Conservation (phyloP, 2,329 filamentous ascomycete genomes). For the Neonectria punicea region DNA sequence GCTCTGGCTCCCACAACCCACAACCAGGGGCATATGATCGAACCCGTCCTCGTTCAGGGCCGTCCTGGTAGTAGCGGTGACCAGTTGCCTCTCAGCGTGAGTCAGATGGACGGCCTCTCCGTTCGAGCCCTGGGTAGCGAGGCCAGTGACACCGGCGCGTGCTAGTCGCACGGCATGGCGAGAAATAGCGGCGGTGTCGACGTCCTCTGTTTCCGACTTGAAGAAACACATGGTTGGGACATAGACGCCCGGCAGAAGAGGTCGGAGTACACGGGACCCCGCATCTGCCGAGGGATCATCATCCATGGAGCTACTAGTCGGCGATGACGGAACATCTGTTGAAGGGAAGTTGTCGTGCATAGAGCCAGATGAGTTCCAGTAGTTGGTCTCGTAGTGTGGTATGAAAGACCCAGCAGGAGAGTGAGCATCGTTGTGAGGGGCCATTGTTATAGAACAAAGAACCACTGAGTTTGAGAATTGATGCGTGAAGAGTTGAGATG, state of each 20-base stretch:
- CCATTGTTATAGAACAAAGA: conserved; percentile 20
- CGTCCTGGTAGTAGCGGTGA: conserved; percentile 75
- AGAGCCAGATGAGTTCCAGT: conserved; percentile 47
- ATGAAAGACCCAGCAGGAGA: conserved; percentile 35
- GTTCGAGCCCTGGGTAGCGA: conserved; percentile 84
- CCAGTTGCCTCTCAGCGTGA: conserved; percentile 73
- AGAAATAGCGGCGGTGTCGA: conserved; percentile 71
- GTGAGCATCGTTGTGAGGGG: conserved; percentile 38
- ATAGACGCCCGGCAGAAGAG: conserved; percentile 68
- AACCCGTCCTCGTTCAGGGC: conserved; percentile 74
- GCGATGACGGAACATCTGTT: conserved; percentile 47
- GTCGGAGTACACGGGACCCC: conserved; percentile 48
- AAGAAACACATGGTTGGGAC: conserved; percentile 82
- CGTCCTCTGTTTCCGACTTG: conserved; percentile 69
- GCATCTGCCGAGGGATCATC: conserved; percentile 51
- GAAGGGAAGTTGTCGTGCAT: conserved; percentile 42
- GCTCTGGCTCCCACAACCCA: conserved; percentile 79
- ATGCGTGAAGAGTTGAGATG: background rate
- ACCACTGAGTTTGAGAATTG: background rate
- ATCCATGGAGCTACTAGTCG: conserved; percentile 55
- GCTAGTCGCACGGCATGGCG: conserved; percentile 76
- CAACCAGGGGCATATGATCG: conserved; percentile 75
- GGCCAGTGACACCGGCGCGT: conserved; percentile 75
- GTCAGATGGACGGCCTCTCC: conserved; percentile 84
- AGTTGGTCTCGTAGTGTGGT: conserved; percentile 47